Evolutionary conservation across 768 basidiomycete species (phyloP), one percentile per base, ranked within the genome.

Genomic region (Coprinopsis strossmayeri): DNA sequence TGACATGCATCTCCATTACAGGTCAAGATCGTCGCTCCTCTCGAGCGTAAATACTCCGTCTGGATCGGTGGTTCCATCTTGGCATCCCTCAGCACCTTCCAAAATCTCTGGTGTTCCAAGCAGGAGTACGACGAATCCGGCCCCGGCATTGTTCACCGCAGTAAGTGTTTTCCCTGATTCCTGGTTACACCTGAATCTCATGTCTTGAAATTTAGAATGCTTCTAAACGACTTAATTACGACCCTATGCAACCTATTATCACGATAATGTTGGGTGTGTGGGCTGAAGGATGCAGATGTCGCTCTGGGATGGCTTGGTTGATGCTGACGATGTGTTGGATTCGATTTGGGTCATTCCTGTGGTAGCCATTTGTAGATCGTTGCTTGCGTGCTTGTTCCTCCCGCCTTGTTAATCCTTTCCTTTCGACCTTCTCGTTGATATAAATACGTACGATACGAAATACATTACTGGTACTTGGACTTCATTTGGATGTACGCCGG

Each of bases 1-100:
- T 48, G 30, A 40, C 17, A 10, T 59, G 13, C 28, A 23, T 38
- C 7, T 18, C 24, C 56, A 11, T 49, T 53, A 23, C 38, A 80
- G 78, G 85, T 92, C 72, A 92, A 91, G 81, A 91, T 93, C 49
- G 86, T 91, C 51, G 88, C 91, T 52, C 91, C 92, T 44, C 91
- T 91, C 47, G 91, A 95, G 75, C 76, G 91, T 59, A 95, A 91
- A 67, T 92, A 92, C 79, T 91, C 89, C 47, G 92, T 94, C 69
- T 96, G 93, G 89, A 92, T 92, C 58, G 87, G 87, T 71, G 87
- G 86, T 51, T 86, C 84, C 35, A 89, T 88, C 59, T 70, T 89
- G 57, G 92, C 91, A 38, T 92, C 90, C 26, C 78, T 96, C 43
- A 86, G 81, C 62, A 94, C 92, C 58, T 95, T 95, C 92, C 92